A percentile compares a stretch with the other conserved stretches of the same genome.
Conservation (phyloP, 1,284 basidiomycete species). For the Neonothopanus nambi region DNA sequence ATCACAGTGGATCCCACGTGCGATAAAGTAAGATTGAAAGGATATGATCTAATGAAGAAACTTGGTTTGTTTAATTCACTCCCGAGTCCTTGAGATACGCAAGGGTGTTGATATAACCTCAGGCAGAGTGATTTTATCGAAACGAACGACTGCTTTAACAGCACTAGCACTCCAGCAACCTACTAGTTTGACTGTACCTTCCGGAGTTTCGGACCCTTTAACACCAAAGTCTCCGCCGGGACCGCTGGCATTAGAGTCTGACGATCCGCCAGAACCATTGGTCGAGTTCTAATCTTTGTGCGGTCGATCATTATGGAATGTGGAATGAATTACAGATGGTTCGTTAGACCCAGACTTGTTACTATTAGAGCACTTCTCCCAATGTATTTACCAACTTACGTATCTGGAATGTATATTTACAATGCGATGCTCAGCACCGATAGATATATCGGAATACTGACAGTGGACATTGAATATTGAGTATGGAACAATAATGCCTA, state of each 20-base stretch:
- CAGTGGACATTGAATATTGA: too few relatives aligned
- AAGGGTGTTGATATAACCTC: not conserved
- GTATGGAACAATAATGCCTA: too few relatives aligned
- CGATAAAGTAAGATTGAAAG: constrained; percentile 45
- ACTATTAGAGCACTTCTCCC: too few relatives aligned
- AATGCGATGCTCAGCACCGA: too few relatives aligned
- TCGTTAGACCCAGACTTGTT: too few relatives aligned
- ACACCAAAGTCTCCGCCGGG: constrained; percentile 8
- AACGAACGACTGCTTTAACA: constrained; percentile 37
- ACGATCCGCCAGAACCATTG: constrained; percentile 9
- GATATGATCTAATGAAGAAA: constrained; percentile 49
- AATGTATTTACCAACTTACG: too few relatives aligned
- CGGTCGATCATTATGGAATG: too few relatives aligned
- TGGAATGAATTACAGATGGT: too few relatives aligned
- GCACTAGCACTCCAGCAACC: constrained; percentile 13
- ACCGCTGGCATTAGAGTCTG: not conserved
- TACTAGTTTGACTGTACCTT: not conserved
- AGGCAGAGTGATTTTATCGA: constrained; percentile 48
- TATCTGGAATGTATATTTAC: too few relatives aligned
- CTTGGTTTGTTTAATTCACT: constrained; percentile 31
- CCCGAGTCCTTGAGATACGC: not conserved
- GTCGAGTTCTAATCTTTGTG: constrained; percentile 7
- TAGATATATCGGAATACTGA: too few relatives aligned
- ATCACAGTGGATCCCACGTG: constrained; percentile 39
- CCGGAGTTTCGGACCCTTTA: not conserved